Conservation (phyloP, 768 basidiomycete genomes). For the Kwoniella mangroviensis region DNA sequence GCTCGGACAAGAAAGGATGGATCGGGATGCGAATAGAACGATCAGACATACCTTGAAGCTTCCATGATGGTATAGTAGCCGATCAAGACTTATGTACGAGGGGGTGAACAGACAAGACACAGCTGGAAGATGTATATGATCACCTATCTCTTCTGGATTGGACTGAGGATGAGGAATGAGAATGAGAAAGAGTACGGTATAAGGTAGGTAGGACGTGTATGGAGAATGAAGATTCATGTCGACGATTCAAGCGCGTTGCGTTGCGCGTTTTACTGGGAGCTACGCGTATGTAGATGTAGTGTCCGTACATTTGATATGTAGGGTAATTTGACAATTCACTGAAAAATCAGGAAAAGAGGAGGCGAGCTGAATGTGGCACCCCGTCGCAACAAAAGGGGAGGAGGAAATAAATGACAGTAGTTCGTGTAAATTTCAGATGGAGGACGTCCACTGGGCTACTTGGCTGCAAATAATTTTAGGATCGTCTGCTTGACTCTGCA, state of each 20-base stretch:
- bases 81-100: not conserved
- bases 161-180: not conserved
- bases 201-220: not conserved
- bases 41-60: conserved; percentile 19
- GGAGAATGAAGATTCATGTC: not conserved
- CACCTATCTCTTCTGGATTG: no score
- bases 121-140: not conserved
- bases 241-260: conserved; percentile 6
- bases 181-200: no score
- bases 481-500: not conserved
- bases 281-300: conserved; percentile 7
- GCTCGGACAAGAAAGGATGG: not conserved
- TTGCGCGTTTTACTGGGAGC: not conserved
- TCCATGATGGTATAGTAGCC: conserved; percentile 6
- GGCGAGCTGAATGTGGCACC: conserved; percentile 4
- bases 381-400: not conserved
- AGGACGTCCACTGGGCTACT: conserved; percentile 24
- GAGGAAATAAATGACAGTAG: not conserved
- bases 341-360: not conserved
- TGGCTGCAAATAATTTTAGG: not conserved
- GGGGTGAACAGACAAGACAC: not conserved
- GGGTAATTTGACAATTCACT: no score
- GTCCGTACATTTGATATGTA: not conserved
- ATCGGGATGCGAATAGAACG: not conserved
- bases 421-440: conserved; percentile 23